phyloP scores from a whole-genome alignment of 1,284 basidiomycete species.

The Agroathelia rolfsii region DNA sequence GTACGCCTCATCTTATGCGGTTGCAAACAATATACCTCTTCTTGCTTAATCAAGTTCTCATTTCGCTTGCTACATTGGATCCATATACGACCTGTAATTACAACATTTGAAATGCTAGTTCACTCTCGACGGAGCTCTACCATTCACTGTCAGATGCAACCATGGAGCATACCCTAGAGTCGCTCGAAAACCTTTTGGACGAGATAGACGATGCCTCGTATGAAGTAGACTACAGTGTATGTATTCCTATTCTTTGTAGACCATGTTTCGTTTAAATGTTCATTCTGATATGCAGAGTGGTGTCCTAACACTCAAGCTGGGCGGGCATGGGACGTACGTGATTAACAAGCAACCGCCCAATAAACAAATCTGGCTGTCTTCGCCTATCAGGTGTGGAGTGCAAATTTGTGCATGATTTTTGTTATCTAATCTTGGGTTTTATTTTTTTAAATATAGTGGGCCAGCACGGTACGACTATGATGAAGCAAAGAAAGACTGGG shows the following conservation, averaged over 20 bases:
- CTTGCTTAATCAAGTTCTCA: no score
- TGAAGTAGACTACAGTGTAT: conserved; percentile 92
- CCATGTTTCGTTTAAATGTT: conserved; percentile 12
- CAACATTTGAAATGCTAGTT: conserved; percentile 30
- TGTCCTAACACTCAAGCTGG: conserved; percentile 82
- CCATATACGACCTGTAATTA: no score
- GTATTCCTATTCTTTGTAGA: conserved; percentile 24
- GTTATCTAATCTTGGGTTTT: no score
- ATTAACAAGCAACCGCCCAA: conserved; percentile 99
- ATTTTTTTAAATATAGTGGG: conserved; percentile 55
- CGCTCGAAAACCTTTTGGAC: conserved; percentile 74
- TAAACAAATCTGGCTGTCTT: conserved; percentile 97
- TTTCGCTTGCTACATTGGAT: no score
- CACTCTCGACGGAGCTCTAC: conserved; percentile 62
- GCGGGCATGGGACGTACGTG: conserved; percentile 88
- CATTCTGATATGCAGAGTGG: conserved; percentile 48
- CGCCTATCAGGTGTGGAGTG: conserved; percentile 71
- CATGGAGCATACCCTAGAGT: conserved; percentile 78
- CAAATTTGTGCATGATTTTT: no score
- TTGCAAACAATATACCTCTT: no score
- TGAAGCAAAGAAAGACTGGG: conserved; percentile 51
- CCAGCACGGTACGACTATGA: conserved; percentile 84
- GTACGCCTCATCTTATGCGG: no score
- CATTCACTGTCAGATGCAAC: conserved; percentile 70
- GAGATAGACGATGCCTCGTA: conserved; percentile 42